These are phyloP conservation scores for Beauveria australis DNA, from an alignment of 2,329 filamentous ascomycete genomes.

Conservation along the genomic window DNA sequence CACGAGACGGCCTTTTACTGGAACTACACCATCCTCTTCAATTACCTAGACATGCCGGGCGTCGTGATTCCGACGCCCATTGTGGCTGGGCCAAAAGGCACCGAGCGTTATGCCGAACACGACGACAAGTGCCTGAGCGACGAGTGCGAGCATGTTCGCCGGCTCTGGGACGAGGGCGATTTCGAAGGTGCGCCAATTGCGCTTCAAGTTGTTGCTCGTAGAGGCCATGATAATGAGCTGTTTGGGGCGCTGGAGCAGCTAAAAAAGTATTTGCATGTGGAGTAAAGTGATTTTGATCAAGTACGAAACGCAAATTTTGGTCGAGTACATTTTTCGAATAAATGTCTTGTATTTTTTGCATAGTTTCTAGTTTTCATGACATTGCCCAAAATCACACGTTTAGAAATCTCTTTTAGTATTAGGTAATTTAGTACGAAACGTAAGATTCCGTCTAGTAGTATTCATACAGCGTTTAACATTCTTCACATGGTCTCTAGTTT, in stretches of 20 bases:
- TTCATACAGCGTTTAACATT: no score
- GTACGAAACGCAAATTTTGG: no score
- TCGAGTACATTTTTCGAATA: no score
- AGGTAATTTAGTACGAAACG: no score
- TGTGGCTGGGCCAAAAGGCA: slow-evolving; percentile 21
- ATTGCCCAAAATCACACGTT: no score
- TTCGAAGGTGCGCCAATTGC: slow-evolving; percentile 26
- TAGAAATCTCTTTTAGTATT: no score
- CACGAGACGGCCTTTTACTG: slow-evolving; percentile 29
- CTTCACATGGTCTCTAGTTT: no score
- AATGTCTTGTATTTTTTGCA: no score
- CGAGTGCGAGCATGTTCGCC: slow-evolving; percentile 21
- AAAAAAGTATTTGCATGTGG: slow-evolving; percentile 11
- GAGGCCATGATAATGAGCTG: slow-evolving; percentile 26
- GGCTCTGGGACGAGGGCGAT: slow-evolving; percentile 24
- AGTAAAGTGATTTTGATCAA: not conserved
- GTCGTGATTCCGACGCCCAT: slow-evolving; percentile 27
- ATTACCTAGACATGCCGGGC: slow-evolving; percentile 29
- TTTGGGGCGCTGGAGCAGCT: slow-evolving; percentile 22
- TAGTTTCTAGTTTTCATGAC: no score
- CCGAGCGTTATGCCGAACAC: slow-evolving; percentile 12
- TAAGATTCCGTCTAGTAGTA: no score
- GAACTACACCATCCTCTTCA: slow-evolving; percentile 31
- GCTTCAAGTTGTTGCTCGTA: slow-evolving; percentile 26
- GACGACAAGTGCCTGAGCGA: slow-evolving; percentile 15